A percentile compares a stretch with the other conserved stretches of the same genome.
Evolutionary conservation across 192 early-diverging fungal species (phyloP).

Genomic region (Obelidium mucronatum): DNA sequence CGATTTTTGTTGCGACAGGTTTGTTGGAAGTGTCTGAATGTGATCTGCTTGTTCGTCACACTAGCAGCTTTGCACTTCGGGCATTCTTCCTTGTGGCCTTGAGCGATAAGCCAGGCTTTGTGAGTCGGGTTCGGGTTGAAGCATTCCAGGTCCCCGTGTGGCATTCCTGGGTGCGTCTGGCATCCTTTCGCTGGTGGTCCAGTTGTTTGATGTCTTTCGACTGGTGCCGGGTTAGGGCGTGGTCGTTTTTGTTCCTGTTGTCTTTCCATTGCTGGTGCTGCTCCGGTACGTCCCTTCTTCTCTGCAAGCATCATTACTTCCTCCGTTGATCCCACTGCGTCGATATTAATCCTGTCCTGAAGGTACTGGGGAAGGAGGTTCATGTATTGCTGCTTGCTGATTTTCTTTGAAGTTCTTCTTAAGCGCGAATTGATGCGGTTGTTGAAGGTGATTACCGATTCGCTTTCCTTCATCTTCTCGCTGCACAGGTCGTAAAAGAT

Average conservation of each 20-base stretch:
- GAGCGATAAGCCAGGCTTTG: not conserved
- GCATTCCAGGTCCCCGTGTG: not conserved
- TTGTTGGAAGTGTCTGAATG: not conserved
- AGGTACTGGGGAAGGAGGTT: not conserved
- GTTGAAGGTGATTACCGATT: not conserved
- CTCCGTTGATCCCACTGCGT: not conserved
- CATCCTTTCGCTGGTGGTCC: no score
- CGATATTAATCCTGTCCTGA: not conserved
- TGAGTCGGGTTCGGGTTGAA: not conserved
- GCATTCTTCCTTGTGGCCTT: not conserved
- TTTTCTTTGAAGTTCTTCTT: not conserved
- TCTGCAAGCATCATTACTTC: not conserved
- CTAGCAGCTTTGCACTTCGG: not conserved
- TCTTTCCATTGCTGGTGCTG: not conserved
- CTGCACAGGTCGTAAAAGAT: not conserved
- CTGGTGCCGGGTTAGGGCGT: not conserved
- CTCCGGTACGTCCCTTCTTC: not conserved
- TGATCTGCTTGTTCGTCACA: not conserved
- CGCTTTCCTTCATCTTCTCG: not conserved
- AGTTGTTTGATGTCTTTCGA: no score
- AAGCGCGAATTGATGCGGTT: not conserved
- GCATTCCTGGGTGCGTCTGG: not conserved
- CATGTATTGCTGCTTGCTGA: not conserved
- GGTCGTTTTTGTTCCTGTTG: not conserved
- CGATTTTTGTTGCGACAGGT: not conserved